phyloP scores from a whole-genome alignment of 2,329 filamentous ascomycete genomes.

The Aspergillus vadensis region DNA sequence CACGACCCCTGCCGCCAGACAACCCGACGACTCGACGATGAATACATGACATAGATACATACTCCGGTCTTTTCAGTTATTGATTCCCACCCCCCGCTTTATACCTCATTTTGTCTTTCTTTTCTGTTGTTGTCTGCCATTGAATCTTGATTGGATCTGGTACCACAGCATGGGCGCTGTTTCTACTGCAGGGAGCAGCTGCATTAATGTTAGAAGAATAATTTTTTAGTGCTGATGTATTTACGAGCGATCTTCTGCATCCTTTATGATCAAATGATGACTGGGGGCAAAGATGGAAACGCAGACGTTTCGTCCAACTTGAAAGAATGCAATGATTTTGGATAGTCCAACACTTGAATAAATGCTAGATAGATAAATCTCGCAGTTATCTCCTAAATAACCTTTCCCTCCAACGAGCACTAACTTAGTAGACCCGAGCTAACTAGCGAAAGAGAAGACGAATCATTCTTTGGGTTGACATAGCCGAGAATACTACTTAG shows the following conservation, averaged over 20 bases:
- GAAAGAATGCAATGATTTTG: background rate
- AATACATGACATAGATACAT: slow-evolving; percentile 21
- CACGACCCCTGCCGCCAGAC: slow-evolving; percentile 7
- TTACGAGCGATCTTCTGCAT: slow-evolving; percentile 1
- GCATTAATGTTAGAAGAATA: slow-evolving; percentile 9
- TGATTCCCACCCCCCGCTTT: slow-evolving; percentile 8
- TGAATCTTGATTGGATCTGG: slow-evolving; percentile 2
- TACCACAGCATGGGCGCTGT: background rate
- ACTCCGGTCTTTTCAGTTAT: slow-evolving; percentile 5
- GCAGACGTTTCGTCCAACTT: background rate
- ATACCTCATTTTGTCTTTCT: slow-evolving; percentile 13
- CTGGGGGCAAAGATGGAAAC: slow-evolving; percentile 2
- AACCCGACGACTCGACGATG: slow-evolving; percentile 18
- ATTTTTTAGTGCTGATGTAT: slow-evolving; percentile 8
- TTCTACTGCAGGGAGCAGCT: slow-evolving; percentile 1
- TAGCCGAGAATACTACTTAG: too few species aligned
- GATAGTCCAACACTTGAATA: background rate
- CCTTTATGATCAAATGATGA: slow-evolving; percentile 9
- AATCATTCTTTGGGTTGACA: too few species aligned
- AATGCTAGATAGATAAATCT: background rate
- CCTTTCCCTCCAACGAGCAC: too few species aligned
- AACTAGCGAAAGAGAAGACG: too few species aligned
- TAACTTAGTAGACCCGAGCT: too few species aligned
- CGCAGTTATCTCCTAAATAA: background rate
- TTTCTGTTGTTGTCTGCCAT: slow-evolving; percentile 10